A percentile compares a stretch with the other conserved stretches of the same genome.
Conservation (phyloP, 768 basidiomycete species). For the Pulveroboletus sp. region DNA sequence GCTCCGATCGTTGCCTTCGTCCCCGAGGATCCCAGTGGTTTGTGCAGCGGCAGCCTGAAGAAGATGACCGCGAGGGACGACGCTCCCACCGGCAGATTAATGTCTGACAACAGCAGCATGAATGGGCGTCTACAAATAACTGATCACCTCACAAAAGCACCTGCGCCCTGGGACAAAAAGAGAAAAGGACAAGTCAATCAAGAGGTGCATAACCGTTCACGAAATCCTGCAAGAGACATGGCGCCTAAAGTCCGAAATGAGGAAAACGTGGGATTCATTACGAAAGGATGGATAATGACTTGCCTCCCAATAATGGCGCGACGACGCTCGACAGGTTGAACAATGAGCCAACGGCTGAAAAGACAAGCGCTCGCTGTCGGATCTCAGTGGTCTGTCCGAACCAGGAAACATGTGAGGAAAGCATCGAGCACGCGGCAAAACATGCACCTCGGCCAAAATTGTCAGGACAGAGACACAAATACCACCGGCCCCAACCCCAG, state of each 20-base stretch:
- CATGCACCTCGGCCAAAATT: too few species aligned
- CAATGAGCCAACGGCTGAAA: neutral
- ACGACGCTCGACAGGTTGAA: neutral
- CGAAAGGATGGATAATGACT: neutral
- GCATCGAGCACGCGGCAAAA: too few species aligned
- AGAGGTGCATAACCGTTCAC: too few species aligned
- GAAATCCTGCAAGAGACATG: neutral
- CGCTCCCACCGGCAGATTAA: too few species aligned
- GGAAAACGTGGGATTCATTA: neutral
- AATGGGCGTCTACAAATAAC: neutral
- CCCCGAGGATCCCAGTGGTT: too few species aligned
- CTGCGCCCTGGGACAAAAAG: neutral
- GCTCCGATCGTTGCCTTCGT: too few species aligned
- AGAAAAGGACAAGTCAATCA: too few species aligned
- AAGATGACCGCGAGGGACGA: too few species aligned
- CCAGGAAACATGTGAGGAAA: neutral
- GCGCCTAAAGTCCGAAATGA: neutral
- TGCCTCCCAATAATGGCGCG: too few species aligned
- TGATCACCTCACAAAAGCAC: neutral
- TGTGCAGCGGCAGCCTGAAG: too few species aligned
- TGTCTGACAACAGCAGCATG: neutral
- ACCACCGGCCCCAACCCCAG: too few species aligned
- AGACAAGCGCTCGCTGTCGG: neutral
- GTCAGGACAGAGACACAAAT: too few species aligned
- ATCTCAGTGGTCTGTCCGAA: neutral